Conservation (phyloP, 1,139 yeast genomes). For the Candida glucosophila region DNA sequence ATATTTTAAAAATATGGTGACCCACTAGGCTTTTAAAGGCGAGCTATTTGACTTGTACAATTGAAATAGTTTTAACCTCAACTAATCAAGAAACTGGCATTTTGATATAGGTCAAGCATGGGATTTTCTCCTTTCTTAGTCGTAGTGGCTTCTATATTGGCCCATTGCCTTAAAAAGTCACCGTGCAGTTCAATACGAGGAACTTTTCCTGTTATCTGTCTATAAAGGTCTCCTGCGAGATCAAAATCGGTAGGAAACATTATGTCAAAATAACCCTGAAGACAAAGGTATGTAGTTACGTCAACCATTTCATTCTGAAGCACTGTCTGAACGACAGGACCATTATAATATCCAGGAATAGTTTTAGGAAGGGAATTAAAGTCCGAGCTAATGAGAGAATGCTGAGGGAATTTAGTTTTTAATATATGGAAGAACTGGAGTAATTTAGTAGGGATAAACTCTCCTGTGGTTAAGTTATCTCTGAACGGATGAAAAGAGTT, state of each 20-base stretch:
- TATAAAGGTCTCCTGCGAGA: slow-evolving; percentile 53
- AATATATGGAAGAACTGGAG: slow-evolving; percentile 59
- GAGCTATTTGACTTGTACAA: too few species aligned
- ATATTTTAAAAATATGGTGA: too few species aligned
- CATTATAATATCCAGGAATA: slow-evolving; percentile 52
- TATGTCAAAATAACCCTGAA: slow-evolving; percentile 80
- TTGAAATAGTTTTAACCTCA: too few species aligned
- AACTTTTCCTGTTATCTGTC: slow-evolving; percentile 54
- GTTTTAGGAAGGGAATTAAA: slow-evolving; percentile 59
- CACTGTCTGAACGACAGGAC: slow-evolving; percentile 83
- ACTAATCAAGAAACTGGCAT: slow-evolving; percentile 66
- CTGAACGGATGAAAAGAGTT: slow-evolving; percentile 47
- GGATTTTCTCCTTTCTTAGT: slow-evolving; percentile 81
- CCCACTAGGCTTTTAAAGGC: too few species aligned
- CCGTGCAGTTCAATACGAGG: slow-evolving; percentile 50
- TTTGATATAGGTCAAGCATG: slow-evolving; percentile 70
- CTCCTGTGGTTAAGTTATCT: slow-evolving; percentile 65
- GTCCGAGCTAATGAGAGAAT: slow-evolving; percentile 65
- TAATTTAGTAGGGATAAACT: slow-evolving; percentile 72
- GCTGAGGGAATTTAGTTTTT: slow-evolving; percentile 64
- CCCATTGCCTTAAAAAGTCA: slow-evolving; percentile 66
- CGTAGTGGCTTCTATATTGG: slow-evolving; percentile 56
- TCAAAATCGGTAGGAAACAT: slow-evolving; percentile 80
- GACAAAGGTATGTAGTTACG: slow-evolving; percentile 65
- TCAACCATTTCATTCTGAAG: slow-evolving; percentile 61